Evolutionary conservation across 140 eudicot genomes (phyloP), one percentile per base, ranked within the genome.

Genomic region (Artemisia princeps): DNA sequence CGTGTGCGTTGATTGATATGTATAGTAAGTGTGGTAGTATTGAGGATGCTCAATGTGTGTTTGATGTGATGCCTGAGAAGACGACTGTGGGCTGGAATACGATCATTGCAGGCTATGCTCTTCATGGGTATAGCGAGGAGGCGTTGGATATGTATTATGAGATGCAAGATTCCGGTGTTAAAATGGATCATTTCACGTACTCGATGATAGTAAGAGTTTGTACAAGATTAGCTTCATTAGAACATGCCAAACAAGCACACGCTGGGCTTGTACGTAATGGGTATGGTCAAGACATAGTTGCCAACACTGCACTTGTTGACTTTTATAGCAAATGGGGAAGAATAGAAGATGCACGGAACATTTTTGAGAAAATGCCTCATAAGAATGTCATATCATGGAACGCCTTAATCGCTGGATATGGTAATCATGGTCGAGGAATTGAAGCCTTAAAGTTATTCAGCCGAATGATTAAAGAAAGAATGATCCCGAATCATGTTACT

Each of bases 261-360:
- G 95, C 97, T 0, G 84, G 90, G 10, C 79, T 90, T 16, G 86
- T 90, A 3, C 92, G 97, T 28, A 81, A 84, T 57, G 95, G 95
- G 53, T 90, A 82, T 64, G 85, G 87, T 60, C 78, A 64, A n/a
- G 95, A 90, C 57, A 72, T 83, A 55, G 95, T 90, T 10, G 90
- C 97, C 10, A 90, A 84, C 67, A 87, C 97, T 0, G 88, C 97
- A 0, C 94, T 90, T 14, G 84, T 90, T 13, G 97, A 90, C 70
- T 86, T 87, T 37, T 90, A 87, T 65, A 76, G 97, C 74, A 90
- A 90, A 79, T 90, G 97, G 97, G 97, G 97, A 73, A 78, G 86
- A 71, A 78, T 84, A 7, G 94, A 90, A 62, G 95, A 90, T 55
- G 95, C 97, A 3, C 76, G 80, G 52, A 76, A 84, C 55, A 72